These are phyloP conservation scores for Blastocrithidia nonstop DNA, from an alignment of 208 protist species.

Conservation along the genomic window DNA sequence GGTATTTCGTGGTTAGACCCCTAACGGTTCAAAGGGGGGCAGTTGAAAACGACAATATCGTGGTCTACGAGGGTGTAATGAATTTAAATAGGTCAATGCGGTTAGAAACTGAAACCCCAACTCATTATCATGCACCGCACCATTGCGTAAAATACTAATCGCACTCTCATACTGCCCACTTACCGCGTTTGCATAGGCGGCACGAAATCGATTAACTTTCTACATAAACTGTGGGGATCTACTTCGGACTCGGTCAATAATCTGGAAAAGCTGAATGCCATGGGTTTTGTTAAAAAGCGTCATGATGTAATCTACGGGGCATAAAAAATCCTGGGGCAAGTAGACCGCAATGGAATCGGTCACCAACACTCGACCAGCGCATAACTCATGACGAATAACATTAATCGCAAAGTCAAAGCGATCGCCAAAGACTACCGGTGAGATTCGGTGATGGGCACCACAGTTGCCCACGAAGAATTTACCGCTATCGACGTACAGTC, in stretches of 20 bases:
- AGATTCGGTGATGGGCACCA: constrained; percentile 22
- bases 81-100: constrained; percentile 6
- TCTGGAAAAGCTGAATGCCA: constrained; percentile 15
- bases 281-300: constrained; percentile 7
- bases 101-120: constrained; percentile 4
- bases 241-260: constrained; percentile 13
- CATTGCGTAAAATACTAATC: constrained; percentile 6
- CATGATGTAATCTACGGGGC: constrained; percentile 17
- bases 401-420: constrained; percentile 17
- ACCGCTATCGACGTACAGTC: constrained; percentile 24
- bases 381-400: constrained; percentile 10
- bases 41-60: constrained; percentile 40
- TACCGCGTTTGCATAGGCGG: constrained; percentile 9
- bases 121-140: constrained; percentile 8
- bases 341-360: constrained; percentile 15
- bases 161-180: constrained; percentile 8
- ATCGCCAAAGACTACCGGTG: constrained; percentile 22
- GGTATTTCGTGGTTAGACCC: too few relatives aligned
- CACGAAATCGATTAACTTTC: constrained; percentile 4
- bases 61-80: constrained; percentile 7
- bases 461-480: constrained; percentile 43
- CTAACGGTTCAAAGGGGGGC: constrained; percentile 19
- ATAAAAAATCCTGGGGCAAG: constrained; percentile 7
- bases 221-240: constrained; percentile 1
- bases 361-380: constrained; percentile 9